Evolutionary conservation across 2,329 filamentous ascomycete genomes (phyloP).

Genomic region (Trichothecium roseum): DNA sequence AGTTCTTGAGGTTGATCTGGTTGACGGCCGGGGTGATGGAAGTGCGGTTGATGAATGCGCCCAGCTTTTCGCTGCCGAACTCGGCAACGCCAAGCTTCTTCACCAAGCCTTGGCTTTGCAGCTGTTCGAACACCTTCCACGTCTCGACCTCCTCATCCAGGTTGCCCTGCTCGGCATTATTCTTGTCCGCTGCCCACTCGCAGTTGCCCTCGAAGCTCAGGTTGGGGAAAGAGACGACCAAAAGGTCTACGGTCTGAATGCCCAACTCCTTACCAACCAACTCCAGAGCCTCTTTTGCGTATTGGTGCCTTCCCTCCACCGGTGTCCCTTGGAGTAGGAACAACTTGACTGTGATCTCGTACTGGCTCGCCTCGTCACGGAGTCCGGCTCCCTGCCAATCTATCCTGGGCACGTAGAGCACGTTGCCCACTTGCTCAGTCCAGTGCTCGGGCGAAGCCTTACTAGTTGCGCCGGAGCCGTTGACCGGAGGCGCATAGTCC

Average conservation of each 20-base stretch:
- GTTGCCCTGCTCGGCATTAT: conserved; percentile 49
- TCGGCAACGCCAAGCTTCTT: conserved; percentile 76
- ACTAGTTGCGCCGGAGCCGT: conserved; percentile 12
- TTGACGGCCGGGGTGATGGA: conserved; percentile 70
- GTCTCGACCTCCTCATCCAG: conserved; percentile 59
- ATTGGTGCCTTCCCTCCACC: conserved; percentile 50
- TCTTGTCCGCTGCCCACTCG: conserved; percentile 62
- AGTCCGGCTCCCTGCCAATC: conserved; percentile 63
- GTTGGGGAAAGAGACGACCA: conserved; percentile 88
- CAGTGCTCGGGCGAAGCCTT: conserved; percentile 39
- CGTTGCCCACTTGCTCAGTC: conserved; percentile 51
- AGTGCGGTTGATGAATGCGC: conserved; percentile 64
- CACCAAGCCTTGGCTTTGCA: conserved; percentile 63
- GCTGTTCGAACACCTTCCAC: conserved; percentile 61
- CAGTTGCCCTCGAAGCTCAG: conserved; percentile 90
- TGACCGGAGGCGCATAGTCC: conserved; percentile 33
- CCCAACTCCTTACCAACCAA: conserved; percentile 73
- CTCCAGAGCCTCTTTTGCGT: conserved; percentile 68
- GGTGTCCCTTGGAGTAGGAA: conserved; percentile 77
- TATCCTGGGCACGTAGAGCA: conserved; percentile 68
- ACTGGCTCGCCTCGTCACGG: conserved; percentile 70
- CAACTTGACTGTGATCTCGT: conserved; percentile 91
- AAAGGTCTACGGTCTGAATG: conserved; percentile 66
- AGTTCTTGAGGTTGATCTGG: conserved; percentile 94
- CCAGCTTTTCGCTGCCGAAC: conserved; percentile 76